phyloP scores from a whole-genome alignment of 805 yeast genomes.

The Metschnikowia vanudenii region DNA sequence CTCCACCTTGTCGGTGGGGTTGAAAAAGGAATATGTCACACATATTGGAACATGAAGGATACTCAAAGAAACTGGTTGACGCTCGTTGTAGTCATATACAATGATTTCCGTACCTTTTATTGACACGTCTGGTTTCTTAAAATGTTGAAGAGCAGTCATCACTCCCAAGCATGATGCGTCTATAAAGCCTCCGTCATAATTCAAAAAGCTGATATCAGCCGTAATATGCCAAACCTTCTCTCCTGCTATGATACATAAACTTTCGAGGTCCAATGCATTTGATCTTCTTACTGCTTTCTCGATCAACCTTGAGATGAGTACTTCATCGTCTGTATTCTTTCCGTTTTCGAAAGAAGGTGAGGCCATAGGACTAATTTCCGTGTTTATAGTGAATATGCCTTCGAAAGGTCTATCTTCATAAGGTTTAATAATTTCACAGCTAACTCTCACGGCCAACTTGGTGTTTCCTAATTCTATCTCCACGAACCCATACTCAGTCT shows the following conservation, averaged over 20 bases:
- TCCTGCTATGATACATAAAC: constrained; percentile 88
- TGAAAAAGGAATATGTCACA: constrained; percentile 83
- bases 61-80: constrained; percentile 84
- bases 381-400: constrained; percentile 78
- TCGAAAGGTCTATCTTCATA: constrained; percentile 92
- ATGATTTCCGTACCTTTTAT: constrained; percentile 63
- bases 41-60: constrained; percentile 88
- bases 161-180: constrained; percentile 92
- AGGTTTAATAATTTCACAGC: constrained; percentile 76
- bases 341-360: constrained; percentile 78
- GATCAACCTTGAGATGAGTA: constrained; percentile 73
- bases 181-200: constrained; percentile 89
- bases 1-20: constrained; percentile 61
- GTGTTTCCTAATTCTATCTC: constrained; percentile 79
- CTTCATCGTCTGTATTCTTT: constrained; percentile 73
- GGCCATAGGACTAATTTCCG: constrained; percentile 90
- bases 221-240: constrained; percentile 86
- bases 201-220: constrained; percentile 85
- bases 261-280: constrained; percentile 86
- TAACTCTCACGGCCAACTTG: constrained; percentile 61
- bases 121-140: constrained; percentile 78
- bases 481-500: constrained; percentile 74
- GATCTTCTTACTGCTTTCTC: constrained; percentile 92
- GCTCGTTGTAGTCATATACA: constrained; percentile 69
- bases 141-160: constrained; percentile 81